Percentiles rank a stretch among this genome's conserved stretches.
These are phyloP conservation scores for Crithidia sp. DNA, from an alignment of 208 protist species.

Conservation along the genomic window DNA sequence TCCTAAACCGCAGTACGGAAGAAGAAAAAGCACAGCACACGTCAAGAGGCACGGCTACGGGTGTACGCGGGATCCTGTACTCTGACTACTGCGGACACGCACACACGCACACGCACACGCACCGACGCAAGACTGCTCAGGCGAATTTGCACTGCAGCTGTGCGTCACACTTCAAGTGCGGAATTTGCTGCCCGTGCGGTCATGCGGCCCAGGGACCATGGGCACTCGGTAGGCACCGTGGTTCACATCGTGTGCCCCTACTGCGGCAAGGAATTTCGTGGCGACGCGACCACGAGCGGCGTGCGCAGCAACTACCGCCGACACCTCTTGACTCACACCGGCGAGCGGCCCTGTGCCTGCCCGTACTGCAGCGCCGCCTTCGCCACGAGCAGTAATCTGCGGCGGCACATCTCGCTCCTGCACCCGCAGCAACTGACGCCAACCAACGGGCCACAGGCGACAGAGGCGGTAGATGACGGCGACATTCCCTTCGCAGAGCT, in stretches of 20 bases:
- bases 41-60: too few species aligned
- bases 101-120: too few species aligned
- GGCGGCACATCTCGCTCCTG: slow-evolving; percentile 49
- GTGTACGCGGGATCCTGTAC: too few species aligned
- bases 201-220: slow-evolving; percentile 14
- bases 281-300: slow-evolving; percentile 57
- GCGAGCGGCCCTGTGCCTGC: slow-evolving; percentile 70
- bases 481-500: background rate
- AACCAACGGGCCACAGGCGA: too few species aligned
- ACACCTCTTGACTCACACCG: slow-evolving; percentile 76
- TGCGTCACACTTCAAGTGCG: background rate
- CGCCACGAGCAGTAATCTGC: slow-evolving; percentile 63
- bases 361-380: slow-evolving; percentile 62
- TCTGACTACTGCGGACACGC: too few species aligned
- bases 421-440: too few species aligned
- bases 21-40: too few species aligned
- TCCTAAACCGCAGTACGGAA: too few species aligned
- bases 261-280: slow-evolving; percentile 60
- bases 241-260: slow-evolving; percentile 53
- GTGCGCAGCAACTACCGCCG: slow-evolving; percentile 80
- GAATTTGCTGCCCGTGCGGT: background rate
- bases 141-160: too few species aligned
- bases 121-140: too few species aligned
- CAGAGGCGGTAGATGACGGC: background rate
- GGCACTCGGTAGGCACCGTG: slow-evolving; percentile 2